phyloP scores from a whole-genome alignment of 2,329 filamentous ascomycete species.

The Aspergillus eucalypticola region DNA sequence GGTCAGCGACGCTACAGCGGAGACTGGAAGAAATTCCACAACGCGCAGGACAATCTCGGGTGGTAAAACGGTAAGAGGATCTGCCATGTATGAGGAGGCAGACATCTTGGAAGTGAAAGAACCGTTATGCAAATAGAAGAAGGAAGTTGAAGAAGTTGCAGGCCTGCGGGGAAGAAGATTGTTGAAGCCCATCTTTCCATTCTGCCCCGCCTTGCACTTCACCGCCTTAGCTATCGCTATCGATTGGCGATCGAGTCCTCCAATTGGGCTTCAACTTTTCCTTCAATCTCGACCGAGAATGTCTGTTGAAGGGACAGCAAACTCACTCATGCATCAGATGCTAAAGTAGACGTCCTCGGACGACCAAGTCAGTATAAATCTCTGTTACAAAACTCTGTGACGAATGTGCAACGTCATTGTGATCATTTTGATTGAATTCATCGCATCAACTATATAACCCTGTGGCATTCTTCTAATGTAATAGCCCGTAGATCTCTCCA shows the following conservation, averaged over 20 bases:
- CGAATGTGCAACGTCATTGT: too few species aligned
- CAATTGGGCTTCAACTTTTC: too few species aligned
- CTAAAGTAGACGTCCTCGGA: too few species aligned
- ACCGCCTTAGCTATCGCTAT: slow-evolving; percentile 10
- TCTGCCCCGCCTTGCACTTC: slow-evolving; percentile 12
- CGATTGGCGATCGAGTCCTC: too few species aligned
- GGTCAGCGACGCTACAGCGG: slow-evolving; percentile 40
- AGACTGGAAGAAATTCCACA: slow-evolving; percentile 39
- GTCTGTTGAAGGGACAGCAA: too few species aligned
- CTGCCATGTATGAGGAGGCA: slow-evolving; percentile 13
- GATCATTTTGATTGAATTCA: too few species aligned
- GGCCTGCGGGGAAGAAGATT: neutral
- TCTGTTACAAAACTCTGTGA: too few species aligned
- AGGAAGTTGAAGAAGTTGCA: slow-evolving; percentile 4
- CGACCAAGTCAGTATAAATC: too few species aligned
- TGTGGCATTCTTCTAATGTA: too few species aligned
- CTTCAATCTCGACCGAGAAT: too few species aligned
- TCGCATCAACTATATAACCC: too few species aligned
- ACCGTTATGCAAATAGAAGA: slow-evolving; percentile 3
- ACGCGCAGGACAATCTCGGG: slow-evolving; percentile 45
- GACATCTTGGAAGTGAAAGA: slow-evolving; percentile 19
- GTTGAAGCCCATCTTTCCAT: neutral
- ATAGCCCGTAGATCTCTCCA: neutral
- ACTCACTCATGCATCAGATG: too few species aligned
- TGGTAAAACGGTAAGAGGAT: slow-evolving; percentile 36